phyloP scores from a whole-genome alignment of 805 yeast species.

The Nakazawaea ernobii region DNA sequence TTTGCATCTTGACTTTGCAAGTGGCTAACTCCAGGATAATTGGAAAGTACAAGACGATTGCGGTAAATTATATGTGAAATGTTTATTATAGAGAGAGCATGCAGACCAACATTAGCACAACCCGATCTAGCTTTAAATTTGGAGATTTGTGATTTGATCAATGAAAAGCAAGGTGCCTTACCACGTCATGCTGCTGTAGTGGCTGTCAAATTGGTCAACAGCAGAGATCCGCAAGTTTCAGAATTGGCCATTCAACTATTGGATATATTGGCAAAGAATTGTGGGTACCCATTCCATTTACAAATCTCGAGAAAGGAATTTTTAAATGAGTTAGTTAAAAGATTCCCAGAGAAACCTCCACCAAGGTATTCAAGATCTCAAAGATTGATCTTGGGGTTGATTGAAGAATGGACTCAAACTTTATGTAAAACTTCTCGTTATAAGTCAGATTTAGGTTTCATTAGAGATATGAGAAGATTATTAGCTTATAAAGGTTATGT shows the following conservation, averaged over 20 bases:
- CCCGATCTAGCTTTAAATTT: slow-evolving; percentile 86
- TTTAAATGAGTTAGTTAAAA: slow-evolving; percentile 83
- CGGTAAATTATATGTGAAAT: not conserved
- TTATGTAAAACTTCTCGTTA: slow-evolving; percentile 85
- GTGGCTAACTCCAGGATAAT: too few relatives aligned
- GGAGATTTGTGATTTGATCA: slow-evolving; percentile 90
- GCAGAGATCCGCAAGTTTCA: slow-evolving; percentile 77
- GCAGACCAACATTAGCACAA: slow-evolving; percentile 74
- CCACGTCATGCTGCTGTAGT: slow-evolving; percentile 92
- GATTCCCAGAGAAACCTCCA: slow-evolving; percentile 95
- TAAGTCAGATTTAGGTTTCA: slow-evolving; percentile 86
- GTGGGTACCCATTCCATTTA: slow-evolving; percentile 95
- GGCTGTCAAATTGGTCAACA: slow-evolving; percentile 75
- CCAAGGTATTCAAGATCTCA: slow-evolving; percentile 78
- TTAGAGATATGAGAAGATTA: slow-evolving; percentile 93
- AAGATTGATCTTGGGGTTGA: slow-evolving; percentile 76
- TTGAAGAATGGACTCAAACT: slow-evolving; percentile 97
- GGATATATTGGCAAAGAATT: slow-evolving; percentile 91
- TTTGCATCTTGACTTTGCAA: too few relatives aligned
- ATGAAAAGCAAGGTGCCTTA: slow-evolving; percentile 83
- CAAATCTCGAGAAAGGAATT: slow-evolving; percentile 95
- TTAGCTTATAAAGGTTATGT: slow-evolving; percentile 85
- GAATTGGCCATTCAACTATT: slow-evolving; percentile 67
- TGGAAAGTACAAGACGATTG: too few relatives aligned
- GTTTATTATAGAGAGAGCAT: slow-evolving; percentile 59